phyloP scores from a whole-genome alignment of 495 filamentous ascomycete genomes.

The Bathelium albidoporum region DNA sequence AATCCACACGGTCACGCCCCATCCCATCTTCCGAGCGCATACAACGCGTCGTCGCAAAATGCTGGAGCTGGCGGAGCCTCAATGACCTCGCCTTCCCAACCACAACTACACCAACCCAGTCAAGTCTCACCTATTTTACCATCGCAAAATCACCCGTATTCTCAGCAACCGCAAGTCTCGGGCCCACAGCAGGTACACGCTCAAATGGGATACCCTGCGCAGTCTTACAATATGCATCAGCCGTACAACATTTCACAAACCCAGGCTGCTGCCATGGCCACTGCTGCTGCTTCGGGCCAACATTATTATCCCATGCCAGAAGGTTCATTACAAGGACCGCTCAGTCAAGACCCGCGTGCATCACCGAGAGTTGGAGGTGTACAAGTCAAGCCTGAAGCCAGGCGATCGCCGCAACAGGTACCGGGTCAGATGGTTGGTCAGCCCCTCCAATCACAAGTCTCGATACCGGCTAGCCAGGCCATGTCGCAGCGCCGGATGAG shows the following conservation, averaged over 20 bases:
- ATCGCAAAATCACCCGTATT: neutral
- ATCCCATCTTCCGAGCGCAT: neutral
- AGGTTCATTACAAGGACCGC: conserved; percentile 35
- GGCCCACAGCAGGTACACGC: conserved; percentile 12
- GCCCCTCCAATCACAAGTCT: conserved; percentile 25
- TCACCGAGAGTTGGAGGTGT: conserved; percentile 47
- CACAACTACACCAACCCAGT: neutral
- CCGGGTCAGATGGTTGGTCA: conserved; percentile 36
- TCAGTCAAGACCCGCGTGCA: conserved; percentile 36
- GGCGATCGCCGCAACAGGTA: conserved; percentile 46
- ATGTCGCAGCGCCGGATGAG: conserved; percentile 47
- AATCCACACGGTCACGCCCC: neutral
- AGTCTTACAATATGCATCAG: conserved; percentile 47
- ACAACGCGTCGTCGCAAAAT: conserved; percentile 3
- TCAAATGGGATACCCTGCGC: conserved; percentile 42
- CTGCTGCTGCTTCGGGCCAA: conserved; percentile 56
- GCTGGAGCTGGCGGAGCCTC: neutral
- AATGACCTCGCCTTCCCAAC: conserved; percentile 3
- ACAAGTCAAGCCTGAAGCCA: conserved; percentile 46
- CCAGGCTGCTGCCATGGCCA: conserved; percentile 61
- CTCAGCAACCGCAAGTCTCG: conserved; percentile 1
- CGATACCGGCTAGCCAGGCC: conserved; percentile 24
- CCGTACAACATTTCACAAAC: conserved; percentile 47
- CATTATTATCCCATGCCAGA: conserved; percentile 47
- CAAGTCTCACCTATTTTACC: neutral